A percentile compares a stretch with the other conserved stretches of the same genome.
Evolutionary conservation across 257 asterid genomes (phyloP).

Genomic region (Cynanchum wilfordii): DNA sequence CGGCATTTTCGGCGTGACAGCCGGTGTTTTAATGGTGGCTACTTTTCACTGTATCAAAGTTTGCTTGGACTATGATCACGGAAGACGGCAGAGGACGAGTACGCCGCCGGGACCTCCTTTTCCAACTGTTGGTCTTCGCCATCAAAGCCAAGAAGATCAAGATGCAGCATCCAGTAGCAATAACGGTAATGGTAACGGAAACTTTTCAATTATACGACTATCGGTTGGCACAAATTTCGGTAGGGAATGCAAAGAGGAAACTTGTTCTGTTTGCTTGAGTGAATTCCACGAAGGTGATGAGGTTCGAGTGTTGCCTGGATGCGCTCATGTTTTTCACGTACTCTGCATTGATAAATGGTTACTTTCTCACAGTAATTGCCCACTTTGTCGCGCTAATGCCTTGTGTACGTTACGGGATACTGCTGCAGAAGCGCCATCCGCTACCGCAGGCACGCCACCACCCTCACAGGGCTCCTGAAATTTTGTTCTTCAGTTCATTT

Average conservation of each 20-base stretch:
- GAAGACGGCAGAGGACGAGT: background rate
- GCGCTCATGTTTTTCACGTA: conserved; percentile 28
- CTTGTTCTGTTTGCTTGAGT: conserved; percentile 39
- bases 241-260: conserved; percentile 30
- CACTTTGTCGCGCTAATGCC: conserved; percentile 46
- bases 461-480: background rate
- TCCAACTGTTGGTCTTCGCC: background rate
- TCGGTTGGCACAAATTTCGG: conserved; percentile 24
- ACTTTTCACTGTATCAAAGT: conserved; percentile 32
- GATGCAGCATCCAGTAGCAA: background rate
- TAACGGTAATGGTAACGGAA: background rate
- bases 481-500: background rate
- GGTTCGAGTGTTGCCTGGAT: conserved; percentile 24
- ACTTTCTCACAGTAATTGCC: conserved; percentile 40
- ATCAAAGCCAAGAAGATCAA: background rate
- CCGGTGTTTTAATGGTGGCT: conserved; percentile 46
- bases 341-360: conserved; percentile 46
- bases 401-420: conserved; percentile 13
- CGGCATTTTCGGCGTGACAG: conserved; percentile 52
- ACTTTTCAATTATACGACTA: conserved; percentile 23
- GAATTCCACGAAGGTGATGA: conserved; percentile 29
- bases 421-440: background rate
- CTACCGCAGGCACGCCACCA: background rate
- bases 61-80: conserved; percentile 10
- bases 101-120: background rate